phyloP scores from a whole-genome alignment of 257 asterid genomes.

The Phtheirospermum japonicum region DNA sequence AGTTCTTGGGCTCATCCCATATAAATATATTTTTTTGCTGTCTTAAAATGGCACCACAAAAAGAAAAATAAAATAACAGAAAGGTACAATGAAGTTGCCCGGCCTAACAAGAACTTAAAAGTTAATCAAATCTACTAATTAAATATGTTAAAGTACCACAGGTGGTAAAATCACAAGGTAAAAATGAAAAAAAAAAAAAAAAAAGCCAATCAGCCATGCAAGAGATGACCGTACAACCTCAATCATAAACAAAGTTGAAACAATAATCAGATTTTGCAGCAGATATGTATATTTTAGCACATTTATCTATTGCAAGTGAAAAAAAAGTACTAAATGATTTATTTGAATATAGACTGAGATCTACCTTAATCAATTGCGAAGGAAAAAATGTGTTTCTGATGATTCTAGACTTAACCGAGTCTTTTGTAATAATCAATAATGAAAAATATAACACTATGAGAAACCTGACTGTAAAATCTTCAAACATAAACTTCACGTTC shows the following conservation, averaged over 20 bases:
- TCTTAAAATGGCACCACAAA: constrained; percentile 22
- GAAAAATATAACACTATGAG: neutral
- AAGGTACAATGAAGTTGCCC: constrained; percentile 17
- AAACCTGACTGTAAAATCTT: neutral
- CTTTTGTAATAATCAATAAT: neutral
- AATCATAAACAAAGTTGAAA: neutral
- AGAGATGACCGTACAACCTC: constrained; percentile 15
- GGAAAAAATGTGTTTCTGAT: constrained; percentile 3
- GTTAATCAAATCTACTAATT: constrained; percentile 19
- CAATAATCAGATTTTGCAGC: neutral
- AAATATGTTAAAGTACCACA: constrained; percentile 1
- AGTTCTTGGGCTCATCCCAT: constrained; percentile 16
- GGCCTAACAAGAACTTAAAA: constrained; percentile 8
- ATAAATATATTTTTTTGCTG: constrained; percentile 5
- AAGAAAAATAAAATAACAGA: constrained; percentile 11
- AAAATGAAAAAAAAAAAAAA: neutral
- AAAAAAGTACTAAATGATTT: neutral
- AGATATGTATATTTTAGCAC: constrained; percentile 1
- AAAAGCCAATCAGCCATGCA: constrained; percentile 27
- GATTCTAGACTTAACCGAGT: neutral
- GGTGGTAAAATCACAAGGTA: neutral
- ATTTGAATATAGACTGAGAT: neutral
- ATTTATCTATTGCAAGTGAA: neutral
- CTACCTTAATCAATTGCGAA: neutral
- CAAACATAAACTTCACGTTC: neutral